Evolutionary conservation across 192 early-diverging fungal genomes (phyloP), one percentile per base, ranked within the genome.

Genomic region (Diversispora eburnea): DNA sequence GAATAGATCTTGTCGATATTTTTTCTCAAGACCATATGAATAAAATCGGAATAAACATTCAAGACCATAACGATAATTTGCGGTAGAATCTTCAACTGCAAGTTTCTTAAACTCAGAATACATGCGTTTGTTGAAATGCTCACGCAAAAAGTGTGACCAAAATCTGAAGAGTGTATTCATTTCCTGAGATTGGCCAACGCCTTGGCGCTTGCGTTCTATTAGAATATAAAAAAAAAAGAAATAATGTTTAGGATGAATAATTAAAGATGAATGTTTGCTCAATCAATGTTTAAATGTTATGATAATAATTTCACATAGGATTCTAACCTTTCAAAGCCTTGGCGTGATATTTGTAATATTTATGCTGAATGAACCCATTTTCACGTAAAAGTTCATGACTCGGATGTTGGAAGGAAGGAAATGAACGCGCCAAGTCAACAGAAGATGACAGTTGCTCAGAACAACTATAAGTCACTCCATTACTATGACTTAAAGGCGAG

Each of bases 111-210:
- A 98, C 82, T 98, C 95, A 58, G 81, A 77, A 79, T 95, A 96
- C 94, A 98, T 96, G 73, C 87, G 88, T 81, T 89, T 87, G 87
- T 95, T 96, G 79, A 94, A 98, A 74, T 91, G 91, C 80, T 98
- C 96, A 80, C 94, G 94, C 79, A 98, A 84, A 80, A 98, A 98
- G 83, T 96, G 95, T 63, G 90, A 94, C 96, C 96, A 98, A 91
- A 98, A 98, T 25, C 94, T 90, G 82, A 90, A 96, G 71, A 98
- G 81, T 9, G 96, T 96, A 86, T 96, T 96, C 96, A 98, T 98
- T 77, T 96, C 94, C 72, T 93, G 94, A 48, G 90, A 93, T 58
- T 89, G 90, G n/a, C 96, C 95, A 19, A 88, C 85, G 19, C 96
- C 96, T 17, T 90, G 84, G 62, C 87, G 87, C 81, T 95, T 95